Evolutionary conservation across 768 basidiomycete species (phyloP), one percentile per base, ranked within the genome.

Genomic region (Hericium erinaceus): DNA sequence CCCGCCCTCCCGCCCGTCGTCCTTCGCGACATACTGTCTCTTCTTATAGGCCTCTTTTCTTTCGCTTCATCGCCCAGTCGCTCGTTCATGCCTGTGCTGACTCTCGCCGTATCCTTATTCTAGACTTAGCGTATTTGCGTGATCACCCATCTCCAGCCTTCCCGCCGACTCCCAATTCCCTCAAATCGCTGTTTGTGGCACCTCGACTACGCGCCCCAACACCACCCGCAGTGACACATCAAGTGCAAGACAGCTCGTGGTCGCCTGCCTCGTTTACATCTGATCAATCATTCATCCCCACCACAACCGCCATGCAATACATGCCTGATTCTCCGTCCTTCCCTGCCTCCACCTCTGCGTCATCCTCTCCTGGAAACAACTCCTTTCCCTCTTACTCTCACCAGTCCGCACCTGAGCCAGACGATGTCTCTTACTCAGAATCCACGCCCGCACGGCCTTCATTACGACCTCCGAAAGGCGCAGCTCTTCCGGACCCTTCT

Each of bases 401-500:
- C 40, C 74, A 72, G 60, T 72, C 74, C 52, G 70, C 68, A 40
- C 75, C 73, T 39, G 76, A 75, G 53, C 68, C 66, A 61, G 79
- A 73, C 48, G 70, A 69, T 59, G 73, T 64, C 49, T 73, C 70
- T 59, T 68, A 62, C 28, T 69, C 69, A 40, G 75, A 77, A 50
- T 68, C 69, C 20, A 59, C 63, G 22, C 61, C 63, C 50, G 62
- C 71, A 61, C 60, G 70, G 63, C 49, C 70, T 39, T 40, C 69
- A 64, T 57, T 78, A 74, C 69, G 73, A 72, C 66, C 77, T 69
- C 58, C 76, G 72, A 52, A 75, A 73, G 40, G 78, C 76, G 69
- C 70, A 64, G 28, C 72, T 9, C 73, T 85, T 53, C 81, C 80
- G 53, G 86, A 88, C 68, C 83, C 84, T 33, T 76, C 80, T 7